Conservation (phyloP, 805 yeast species). For the Saccharomycopsis oosterbeekiorum region DNA sequence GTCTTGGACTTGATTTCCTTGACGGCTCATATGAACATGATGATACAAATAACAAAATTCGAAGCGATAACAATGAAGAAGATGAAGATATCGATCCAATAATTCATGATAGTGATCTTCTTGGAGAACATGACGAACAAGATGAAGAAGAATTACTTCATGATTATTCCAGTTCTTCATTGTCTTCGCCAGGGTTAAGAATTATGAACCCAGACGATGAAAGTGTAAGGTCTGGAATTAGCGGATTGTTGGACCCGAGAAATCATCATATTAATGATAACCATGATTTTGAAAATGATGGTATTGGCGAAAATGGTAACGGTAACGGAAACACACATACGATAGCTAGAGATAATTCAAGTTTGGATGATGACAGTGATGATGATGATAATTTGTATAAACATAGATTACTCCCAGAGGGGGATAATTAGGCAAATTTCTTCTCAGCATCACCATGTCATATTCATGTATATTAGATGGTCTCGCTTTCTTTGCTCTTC, state of each 20-base stretch:
- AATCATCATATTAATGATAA: neutral
- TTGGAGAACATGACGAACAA: slow-evolving; percentile 9
- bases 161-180: neutral
- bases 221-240: slow-evolving; percentile 4
- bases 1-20: neutral
- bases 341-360: slow-evolving; percentile 1
- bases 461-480: no score
- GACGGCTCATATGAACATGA: neutral
- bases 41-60: neutral
- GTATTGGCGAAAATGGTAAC: neutral
- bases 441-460: neutral
- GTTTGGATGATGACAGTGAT: neutral
- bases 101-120: neutral
- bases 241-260: neutral
- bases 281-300: neutral
- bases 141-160: slow-evolving; percentile 2
- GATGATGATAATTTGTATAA: slow-evolving; percentile 6
- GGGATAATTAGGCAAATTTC: neutral
- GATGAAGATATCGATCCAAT: neutral
- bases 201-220: slow-evolving; percentile 17
- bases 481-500: no score
- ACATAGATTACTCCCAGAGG: slow-evolving; percentile 3
- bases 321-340: neutral
- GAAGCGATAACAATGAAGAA: neutral
- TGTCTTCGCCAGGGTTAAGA: slow-evolving; percentile 10